Base-by-base conservation (phyloP, 192 early-diverging fungal genomes). In the Cetraspora pellucida region DNA sequence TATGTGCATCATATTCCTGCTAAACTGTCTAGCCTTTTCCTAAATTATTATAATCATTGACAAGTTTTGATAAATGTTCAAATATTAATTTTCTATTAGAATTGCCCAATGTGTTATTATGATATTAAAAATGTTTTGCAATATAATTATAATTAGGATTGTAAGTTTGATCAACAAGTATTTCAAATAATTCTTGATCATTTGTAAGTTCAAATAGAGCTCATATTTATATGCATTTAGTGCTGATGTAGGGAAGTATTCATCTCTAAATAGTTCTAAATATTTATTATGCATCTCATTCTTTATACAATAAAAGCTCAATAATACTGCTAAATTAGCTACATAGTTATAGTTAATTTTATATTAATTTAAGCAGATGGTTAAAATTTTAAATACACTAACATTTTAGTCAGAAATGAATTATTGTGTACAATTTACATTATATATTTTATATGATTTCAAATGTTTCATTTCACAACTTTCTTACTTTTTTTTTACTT, bases 341-440 rank as follows among this genome's bases (percentile, higher is more conserved):
- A 66, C 21, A 13, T 31, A 11, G 30, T 66, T 31, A 45, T 66
- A 14, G 31, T 70, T 11, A 70, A 70, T 49, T 23, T 52, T 30
- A 70, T 50, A 14, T 70, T 70, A 50, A 70, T 70, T 70, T 70
- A 37, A 16, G 47, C 10, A 10, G 5, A 23, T 47, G 11, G 45
- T 8, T 52, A 47, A n/a, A 25, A 37, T 70, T 2, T 7, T 19
- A 47, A 45, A 10, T 25, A 13, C 7, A 0, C 2, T 3, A 19
- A 28, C 13, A 21, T 27, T n/a, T 47, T n/a, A 70, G 10, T 19
- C 2, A n/a, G 47, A 70, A 5, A 45, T 70, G 19, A 70, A 70
- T 70, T 10, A 8, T 70, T 70, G 67, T 19, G 19, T 70, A 45
- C 47, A 70, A 70, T 45, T 11, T 25, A 47, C 47, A 45, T 47